phyloP scores from a whole-genome alignment of 202 grass and related monocot species.

The Musa balbisiana region DNA sequence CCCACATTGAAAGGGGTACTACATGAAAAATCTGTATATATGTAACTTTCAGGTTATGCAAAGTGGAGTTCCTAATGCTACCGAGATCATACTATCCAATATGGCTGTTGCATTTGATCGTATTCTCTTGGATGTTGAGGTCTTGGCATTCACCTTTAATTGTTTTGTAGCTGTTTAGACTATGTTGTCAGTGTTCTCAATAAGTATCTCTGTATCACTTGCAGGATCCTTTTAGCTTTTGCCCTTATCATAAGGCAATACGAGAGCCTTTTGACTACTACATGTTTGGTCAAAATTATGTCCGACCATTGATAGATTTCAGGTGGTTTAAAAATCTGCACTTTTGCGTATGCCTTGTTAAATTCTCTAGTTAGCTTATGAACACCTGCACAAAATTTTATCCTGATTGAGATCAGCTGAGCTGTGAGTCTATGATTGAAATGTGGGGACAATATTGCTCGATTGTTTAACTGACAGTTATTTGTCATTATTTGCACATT shows the following conservation, averaged over 20 bases:
- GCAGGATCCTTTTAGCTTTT: slow-evolving; percentile 81
- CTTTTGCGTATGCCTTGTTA: background rate
- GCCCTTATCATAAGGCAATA: slow-evolving; percentile 80
- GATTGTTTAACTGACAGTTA: no score
- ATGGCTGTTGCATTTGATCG: slow-evolving; percentile 74
- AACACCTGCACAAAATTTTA: background rate
- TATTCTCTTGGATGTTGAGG: slow-evolving; percentile 77
- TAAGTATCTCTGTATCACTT: slow-evolving; percentile 33
- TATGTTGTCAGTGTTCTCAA: background rate
- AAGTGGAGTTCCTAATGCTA: slow-evolving; percentile 61
- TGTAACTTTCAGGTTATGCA: slow-evolving; percentile 50
- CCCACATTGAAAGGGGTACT: background rate
- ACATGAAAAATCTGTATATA: background rate
- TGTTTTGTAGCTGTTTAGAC: slow-evolving; percentile 6
- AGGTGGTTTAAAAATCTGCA: slow-evolving; percentile 53
- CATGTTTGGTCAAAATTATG: slow-evolving; percentile 96
- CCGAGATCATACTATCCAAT: slow-evolving; percentile 62
- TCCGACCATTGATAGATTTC: slow-evolving; percentile 71
- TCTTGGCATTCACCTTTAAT: slow-evolving; percentile 17
- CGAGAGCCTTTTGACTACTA: slow-evolving; percentile 97
- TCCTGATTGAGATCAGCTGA: background rate
- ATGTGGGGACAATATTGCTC: no score
- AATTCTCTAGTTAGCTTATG: no score
- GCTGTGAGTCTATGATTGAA: no score
- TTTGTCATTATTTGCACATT: no score